phyloP scores from a whole-genome alignment of 176 grass and related monocot species.

The Juncus effusus region DNA sequence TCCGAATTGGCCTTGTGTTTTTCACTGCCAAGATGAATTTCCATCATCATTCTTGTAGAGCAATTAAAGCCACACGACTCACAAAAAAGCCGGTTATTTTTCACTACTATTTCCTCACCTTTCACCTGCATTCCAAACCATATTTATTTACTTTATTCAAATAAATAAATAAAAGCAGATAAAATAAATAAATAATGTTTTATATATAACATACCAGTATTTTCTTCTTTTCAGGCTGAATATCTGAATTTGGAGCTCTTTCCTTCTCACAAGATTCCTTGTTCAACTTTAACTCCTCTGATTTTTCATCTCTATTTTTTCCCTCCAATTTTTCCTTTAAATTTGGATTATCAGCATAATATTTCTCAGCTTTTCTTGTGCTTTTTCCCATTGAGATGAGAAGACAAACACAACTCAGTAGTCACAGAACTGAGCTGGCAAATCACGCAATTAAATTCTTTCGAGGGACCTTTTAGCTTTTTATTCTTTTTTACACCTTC shows the following conservation, averaged over 20 bases:
- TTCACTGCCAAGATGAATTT: slow-evolving; percentile 22
- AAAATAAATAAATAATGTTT: background rate
- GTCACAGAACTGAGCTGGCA: background rate
- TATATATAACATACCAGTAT: slow-evolving; percentile 9
- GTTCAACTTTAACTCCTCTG: slow-evolving; percentile 2
- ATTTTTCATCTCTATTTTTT: background rate
- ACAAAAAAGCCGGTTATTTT: slow-evolving; percentile 17
- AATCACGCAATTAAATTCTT: background rate
- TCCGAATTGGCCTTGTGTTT: slow-evolving; percentile 14
- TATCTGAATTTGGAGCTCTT: background rate
- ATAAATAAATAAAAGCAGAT: background rate
- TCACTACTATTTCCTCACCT: slow-evolving; percentile 15
- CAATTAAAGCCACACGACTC: slow-evolving; percentile 7
- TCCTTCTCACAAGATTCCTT: background rate
- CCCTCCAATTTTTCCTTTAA: background rate
- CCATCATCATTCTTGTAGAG: slow-evolving; percentile 15
- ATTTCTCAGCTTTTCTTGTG: background rate
- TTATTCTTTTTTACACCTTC: background rate
- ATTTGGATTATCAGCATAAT: background rate
- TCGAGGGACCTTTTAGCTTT: background rate
- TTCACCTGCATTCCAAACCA: slow-evolving; percentile 12
- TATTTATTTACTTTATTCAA: slow-evolving; percentile 1
- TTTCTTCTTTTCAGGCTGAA: background rate
- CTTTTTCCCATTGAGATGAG: slow-evolving; percentile 18
- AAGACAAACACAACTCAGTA: background rate